Percentiles rank a stretch among this genome's conserved stretches.
phyloP scores from a whole-genome alignment of 257 asterid species.

The Lycium barbarum region DNA sequence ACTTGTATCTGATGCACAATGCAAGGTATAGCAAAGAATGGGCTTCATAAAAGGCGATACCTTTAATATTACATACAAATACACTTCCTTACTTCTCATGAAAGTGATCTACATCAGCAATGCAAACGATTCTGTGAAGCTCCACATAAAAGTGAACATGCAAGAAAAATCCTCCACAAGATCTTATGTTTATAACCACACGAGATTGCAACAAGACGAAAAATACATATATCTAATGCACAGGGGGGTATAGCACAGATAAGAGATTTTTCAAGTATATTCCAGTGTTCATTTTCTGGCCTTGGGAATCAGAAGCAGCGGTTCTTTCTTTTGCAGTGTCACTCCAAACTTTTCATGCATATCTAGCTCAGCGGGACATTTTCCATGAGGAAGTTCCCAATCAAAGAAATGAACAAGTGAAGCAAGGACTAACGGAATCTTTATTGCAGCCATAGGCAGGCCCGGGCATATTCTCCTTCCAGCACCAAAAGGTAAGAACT shows the following conservation, averaged over 20 bases:
- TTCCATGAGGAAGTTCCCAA: constrained; percentile 43
- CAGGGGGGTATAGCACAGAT: no score
- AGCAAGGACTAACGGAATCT: constrained; percentile 38
- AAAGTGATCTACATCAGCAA: constrained; percentile 7
- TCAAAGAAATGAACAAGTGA: constrained; percentile 40
- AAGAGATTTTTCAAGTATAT: neutral
- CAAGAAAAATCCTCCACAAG: no score
- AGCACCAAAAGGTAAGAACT: constrained; percentile 53
- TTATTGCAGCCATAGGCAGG: constrained; percentile 48
- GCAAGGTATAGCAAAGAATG: neutral
- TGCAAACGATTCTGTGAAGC: neutral
- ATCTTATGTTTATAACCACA: no score
- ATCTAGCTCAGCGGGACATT: constrained; percentile 9
- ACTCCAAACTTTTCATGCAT: constrained; percentile 40
- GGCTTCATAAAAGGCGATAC: neutral
- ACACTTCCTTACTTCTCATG: neutral
- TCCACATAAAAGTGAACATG: neutral
- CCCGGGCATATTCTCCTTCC: constrained; percentile 67
- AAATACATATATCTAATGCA: no score
- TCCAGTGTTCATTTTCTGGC: constrained; percentile 33
- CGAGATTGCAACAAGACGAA: no score
- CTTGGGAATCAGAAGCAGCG: constrained; percentile 44
- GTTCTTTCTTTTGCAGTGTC: constrained; percentile 39
- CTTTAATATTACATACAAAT: neutral
- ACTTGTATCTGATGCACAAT: no score